Base-by-base conservation (phyloP, 2,329 filamentous ascomycete genomes). In the Ceratocystis huliohia region DNA sequence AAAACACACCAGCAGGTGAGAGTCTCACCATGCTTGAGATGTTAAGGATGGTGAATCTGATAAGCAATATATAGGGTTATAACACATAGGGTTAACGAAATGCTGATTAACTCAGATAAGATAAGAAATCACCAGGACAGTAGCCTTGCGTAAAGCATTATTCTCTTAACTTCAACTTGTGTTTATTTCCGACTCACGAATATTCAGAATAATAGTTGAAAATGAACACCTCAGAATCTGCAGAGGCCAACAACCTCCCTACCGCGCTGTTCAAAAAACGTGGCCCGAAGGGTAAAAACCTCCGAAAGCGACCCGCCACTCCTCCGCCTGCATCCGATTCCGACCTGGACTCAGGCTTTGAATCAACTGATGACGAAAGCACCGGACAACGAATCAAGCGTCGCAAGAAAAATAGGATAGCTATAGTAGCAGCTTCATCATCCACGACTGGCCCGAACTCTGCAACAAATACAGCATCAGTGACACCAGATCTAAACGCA, bases 401-500 rank as follows among this genome's bases (percentile, higher is more conserved):
- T 8, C 63, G 28, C 17, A 68, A 68, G 50, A 65, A 56, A 17
- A 61, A 28, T 20, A 41, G 30, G 20, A 28, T 5, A 5, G 44
- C 63, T 7, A 33, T 62, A 17, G 37, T 63, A 6, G 61, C 53
- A 6, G 63, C 63, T 13, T 57, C 66, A 7, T 50, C 53, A 45
- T 30, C 61, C 20, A 17, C 73, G 8, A 73, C 28, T 10, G 28
- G 5, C 56, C 22, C 28, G 28, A 20, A 59, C 6, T 17, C 56
- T 3, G 33, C 8, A 37, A 30, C 25, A 37, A 30, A 15, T 33
- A 17, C 25, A 72, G 46, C 75, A 77, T 6, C 17, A 37, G 44
- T 20, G 6, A 33, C 44, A 5, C 6, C 22, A 13, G 78, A 82
- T 33, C 74, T 80, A 28, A 76, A 78, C 15, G 76, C 83, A 68